phyloP scores from a whole-genome alignment of 306 rosid genomes.

The Fagus sylvatica region DNA sequence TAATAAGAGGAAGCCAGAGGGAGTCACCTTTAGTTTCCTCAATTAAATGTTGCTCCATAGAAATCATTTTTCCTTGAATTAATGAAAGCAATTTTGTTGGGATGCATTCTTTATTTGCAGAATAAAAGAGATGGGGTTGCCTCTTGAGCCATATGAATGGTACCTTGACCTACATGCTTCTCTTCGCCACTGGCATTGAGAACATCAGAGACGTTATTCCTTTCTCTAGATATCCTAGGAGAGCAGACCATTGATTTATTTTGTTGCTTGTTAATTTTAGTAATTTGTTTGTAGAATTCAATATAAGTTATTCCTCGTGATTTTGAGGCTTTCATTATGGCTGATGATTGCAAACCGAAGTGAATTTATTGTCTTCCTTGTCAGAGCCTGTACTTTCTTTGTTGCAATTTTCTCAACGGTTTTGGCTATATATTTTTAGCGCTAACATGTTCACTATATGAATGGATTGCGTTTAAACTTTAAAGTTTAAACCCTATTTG shows the following conservation, averaged over 20 bases:
- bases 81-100: background rate
- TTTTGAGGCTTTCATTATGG: too few relatives aligned
- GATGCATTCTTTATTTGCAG: background rate
- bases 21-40: conserved; percentile 5
- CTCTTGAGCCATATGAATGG: conserved; percentile 90
- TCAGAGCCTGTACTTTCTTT: too few relatives aligned
- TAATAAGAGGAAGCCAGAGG: conserved; percentile 93
- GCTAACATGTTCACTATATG: too few relatives aligned
- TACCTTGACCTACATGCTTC: conserved; percentile 93
- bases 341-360: too few relatives aligned
- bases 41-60: background rate
- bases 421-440: too few relatives aligned
- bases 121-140: conserved; percentile 69
- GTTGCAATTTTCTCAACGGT: too few relatives aligned
- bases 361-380: background rate
- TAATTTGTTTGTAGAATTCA: background rate
- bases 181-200: conserved; percentile 87
- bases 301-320: too few relatives aligned
- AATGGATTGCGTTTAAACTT: too few relatives aligned
- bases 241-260: conserved; percentile 71
- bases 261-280: background rate
- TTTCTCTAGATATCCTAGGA: conserved; percentile 91
- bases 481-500: too few relatives aligned
- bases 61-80: background rate
- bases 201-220: conserved; percentile 91